Base-by-base conservation (phyloP, 1,139 yeast genomes). In the Candida anutae region DNA sequence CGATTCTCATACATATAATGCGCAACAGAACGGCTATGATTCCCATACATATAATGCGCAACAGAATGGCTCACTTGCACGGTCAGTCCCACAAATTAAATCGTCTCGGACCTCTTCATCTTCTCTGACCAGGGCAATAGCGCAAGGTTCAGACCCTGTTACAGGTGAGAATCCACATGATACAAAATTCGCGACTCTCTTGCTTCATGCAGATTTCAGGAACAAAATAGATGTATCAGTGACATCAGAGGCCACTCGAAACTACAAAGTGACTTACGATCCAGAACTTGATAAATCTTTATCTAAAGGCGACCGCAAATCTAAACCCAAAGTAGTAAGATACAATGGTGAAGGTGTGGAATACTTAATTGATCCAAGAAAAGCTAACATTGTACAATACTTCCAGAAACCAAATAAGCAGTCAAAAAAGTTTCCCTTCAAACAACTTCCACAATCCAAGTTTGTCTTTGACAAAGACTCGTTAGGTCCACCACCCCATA, bases 401-500 rank as follows among this genome's bases (percentile, higher is more conserved):
- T 49, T 63, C 28, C 50, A 48, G 16, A 64, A 62, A 37, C 70
- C 70, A 1, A 61, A 62, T 40, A 64, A 63, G 35, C 39, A 50
- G 25, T 58, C 69, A 2, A 62, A 60, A 35, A 61, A 62, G 32
- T 57, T 61, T 34, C 70, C 70, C 0, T 63, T 60, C 45, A 62
- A 57, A 34, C 69, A 61, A 15, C 53, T 77, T 15, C 70, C 74
- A 0, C 58, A 69, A 21, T 74, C 84, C 1, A 66, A 66, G 30
- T 72, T 74, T 37, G 45, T 57, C 3, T 78, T 62, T 43, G 95
- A 87, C 49, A 68, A 74, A 32, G 66, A 79, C 43, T 83, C 94
- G 0, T 50, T 85, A 15, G 94, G 94, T 0, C 78, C 80, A 0
- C 74, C 78, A 9, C 95, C 95, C 0, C 69, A 77, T 4, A 61